These are phyloP conservation scores for Paramecium primaurelia DNA, from an alignment of 73 alveolate species.

Conservation along the genomic window DNA sequence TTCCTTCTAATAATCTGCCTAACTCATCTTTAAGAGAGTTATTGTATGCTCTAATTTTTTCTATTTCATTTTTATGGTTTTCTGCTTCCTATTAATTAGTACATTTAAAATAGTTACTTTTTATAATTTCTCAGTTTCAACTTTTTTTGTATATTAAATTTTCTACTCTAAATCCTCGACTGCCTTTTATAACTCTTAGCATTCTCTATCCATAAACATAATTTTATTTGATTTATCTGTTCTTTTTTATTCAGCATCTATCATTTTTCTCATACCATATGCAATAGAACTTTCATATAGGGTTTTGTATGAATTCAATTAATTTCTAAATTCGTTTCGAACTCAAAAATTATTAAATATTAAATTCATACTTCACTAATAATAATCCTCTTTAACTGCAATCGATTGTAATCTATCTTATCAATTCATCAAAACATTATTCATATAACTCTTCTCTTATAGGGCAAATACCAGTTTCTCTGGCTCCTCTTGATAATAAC, in stretches of 20 bases:
- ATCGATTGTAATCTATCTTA: conserved; percentile 67
- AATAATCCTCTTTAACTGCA: conserved; percentile 67
- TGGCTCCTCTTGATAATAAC: conserved; percentile 67
- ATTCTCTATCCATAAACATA: conserved; percentile 59
- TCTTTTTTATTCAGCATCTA: conserved; percentile 61
- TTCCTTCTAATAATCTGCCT: conserved; percentile 45
- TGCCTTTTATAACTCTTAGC: conserved; percentile 45
- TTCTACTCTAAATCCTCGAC: conserved; percentile 58
- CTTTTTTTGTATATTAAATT: conserved; percentile 41
- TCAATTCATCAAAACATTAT: conserved; percentile 81
- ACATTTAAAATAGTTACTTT: background rate
- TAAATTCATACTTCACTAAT: conserved; percentile 33
- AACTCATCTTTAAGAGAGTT: conserved; percentile 52
- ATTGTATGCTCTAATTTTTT: conserved; percentile 35
- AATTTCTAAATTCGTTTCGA: conserved; percentile 47
- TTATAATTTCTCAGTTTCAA: conserved; percentile 53
- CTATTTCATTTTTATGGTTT: conserved; percentile 50
- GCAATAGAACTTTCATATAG: conserved; percentile 98
- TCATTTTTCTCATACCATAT: conserved; percentile 95
- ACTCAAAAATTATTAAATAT: background rate
- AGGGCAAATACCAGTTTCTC: conserved; percentile 87
- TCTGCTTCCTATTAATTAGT: conserved; percentile 32
- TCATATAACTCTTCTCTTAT: conserved; percentile 80
- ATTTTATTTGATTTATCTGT: conserved; percentile 57
- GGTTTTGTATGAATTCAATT: conserved; percentile 86